These are phyloP conservation scores for Kodamaea restingae DNA, from an alignment of 805 yeast species.

Conservation along the genomic window DNA sequence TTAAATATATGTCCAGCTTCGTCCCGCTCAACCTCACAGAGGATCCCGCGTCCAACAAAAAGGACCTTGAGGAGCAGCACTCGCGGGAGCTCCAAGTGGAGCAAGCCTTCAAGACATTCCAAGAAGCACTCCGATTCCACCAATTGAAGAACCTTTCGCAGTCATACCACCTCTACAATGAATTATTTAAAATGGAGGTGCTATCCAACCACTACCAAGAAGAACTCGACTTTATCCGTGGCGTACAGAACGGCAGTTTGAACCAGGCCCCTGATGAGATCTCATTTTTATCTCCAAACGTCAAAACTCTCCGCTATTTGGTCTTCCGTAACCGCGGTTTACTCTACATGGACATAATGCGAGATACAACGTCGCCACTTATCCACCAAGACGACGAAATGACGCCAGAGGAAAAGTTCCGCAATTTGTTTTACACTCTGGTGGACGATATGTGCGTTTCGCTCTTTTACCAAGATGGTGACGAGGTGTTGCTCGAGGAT, in stretches of 20 bases:
- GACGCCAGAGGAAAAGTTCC: conserved; percentile 16
- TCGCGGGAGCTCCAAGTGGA: conserved; percentile 89
- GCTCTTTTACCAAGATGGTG: conserved; percentile 64
- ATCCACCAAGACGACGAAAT: conserved; percentile 5
- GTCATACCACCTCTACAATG: conserved; percentile 56
- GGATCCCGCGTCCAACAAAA: conserved; percentile 60
- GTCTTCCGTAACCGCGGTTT: conserved; percentile 81
- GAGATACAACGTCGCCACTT: conserved; percentile 7
- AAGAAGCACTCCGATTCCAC: conserved; percentile 63
- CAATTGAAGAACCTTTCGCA: conserved; percentile 42
- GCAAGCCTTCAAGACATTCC: conserved; percentile 73
- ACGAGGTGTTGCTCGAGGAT: conserved; percentile 47
- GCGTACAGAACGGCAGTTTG: conserved; percentile 36
- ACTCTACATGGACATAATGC: conserved; percentile 48
- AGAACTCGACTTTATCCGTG: conserved; percentile 34
- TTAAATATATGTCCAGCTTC: conserved; percentile 68
- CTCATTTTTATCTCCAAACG: conserved; percentile 57
- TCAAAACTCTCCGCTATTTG: conserved; percentile 70
- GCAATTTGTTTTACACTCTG: conserved; percentile 37
- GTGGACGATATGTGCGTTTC: conserved; percentile 63
- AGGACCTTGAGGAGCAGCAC: conserved; percentile 68
- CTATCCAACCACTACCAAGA: conserved; percentile 44
- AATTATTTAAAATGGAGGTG: conserved; percentile 66
- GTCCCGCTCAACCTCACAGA: conserved; percentile 75
- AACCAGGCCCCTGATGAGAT: conserved; percentile 36